These are phyloP conservation scores for Boletus rubroflammeus DNA, from an alignment of 768 basidiomycete species.

Conservation along the genomic window DNA sequence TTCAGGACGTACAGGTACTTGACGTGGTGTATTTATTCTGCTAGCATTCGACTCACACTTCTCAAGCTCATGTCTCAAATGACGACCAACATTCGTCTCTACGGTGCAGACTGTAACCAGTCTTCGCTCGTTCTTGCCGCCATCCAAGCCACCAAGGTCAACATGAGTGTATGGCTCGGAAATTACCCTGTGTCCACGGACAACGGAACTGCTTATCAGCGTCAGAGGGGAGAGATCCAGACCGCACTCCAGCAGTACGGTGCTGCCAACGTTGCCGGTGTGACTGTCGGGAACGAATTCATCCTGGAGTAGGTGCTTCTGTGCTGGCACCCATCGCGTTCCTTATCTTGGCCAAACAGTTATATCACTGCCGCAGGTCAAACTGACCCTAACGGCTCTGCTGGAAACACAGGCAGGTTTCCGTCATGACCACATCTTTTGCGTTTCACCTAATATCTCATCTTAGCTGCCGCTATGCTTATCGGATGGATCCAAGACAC, in stretches of 20 bases:
- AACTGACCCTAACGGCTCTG: slow-evolving; percentile 50
- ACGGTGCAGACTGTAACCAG: slow-evolving; percentile 87
- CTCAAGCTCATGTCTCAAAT: slow-evolving; percentile 77
- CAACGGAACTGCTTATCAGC: slow-evolving; percentile 61
- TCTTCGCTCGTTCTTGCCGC: slow-evolving; percentile 82
- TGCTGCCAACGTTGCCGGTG: slow-evolving; percentile 64
- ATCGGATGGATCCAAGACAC: slow-evolving; percentile 68
- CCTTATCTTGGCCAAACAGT: slow-evolving; percentile 35
- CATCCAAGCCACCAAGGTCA: slow-evolving; percentile 83
- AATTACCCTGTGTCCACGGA: slow-evolving; percentile 66
- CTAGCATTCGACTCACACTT: slow-evolving; percentile 4
- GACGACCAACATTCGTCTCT: slow-evolving; percentile 76
- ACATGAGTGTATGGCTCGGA: slow-evolving; percentile 76
- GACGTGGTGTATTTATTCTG: neutral
- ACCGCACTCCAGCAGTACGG: slow-evolving; percentile 76
- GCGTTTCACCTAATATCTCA: neutral
- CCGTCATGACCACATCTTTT: neutral
- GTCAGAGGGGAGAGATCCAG: slow-evolving; percentile 68
- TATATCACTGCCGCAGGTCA: slow-evolving; percentile 52
- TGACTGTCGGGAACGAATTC: slow-evolving; percentile 92
- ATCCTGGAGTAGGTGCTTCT: slow-evolving; percentile 61
- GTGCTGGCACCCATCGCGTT: neutral
- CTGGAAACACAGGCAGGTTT: slow-evolving; percentile 43
- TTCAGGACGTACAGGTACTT: slow-evolving; percentile 67
- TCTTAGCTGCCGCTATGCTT: slow-evolving; percentile 56